phyloP scores from a whole-genome alignment of 2,329 filamentous ascomycete species.

The Xylaria sp. region DNA sequence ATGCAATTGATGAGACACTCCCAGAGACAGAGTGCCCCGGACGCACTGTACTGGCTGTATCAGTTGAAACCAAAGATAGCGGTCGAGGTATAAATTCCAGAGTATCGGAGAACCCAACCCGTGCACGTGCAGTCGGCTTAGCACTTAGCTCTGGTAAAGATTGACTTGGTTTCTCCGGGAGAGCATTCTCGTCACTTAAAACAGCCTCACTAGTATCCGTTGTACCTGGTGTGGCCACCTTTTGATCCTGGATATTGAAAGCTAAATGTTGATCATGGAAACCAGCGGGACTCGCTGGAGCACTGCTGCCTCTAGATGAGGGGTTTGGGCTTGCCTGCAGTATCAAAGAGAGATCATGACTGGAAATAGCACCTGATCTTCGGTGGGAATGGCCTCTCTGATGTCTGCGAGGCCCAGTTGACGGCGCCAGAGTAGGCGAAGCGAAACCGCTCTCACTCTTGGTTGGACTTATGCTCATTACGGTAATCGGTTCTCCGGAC shows the following conservation, averaged over 20 bases:
- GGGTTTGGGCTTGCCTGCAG: slow-evolving; percentile 67
- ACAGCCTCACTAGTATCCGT: slow-evolving; percentile 33
- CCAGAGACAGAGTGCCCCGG: slow-evolving; percentile 79
- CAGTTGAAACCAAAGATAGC: slow-evolving; percentile 84
- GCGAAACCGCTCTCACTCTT: slow-evolving; percentile 69
- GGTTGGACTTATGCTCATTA: slow-evolving; percentile 76
- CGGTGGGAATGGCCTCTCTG: slow-evolving; percentile 81
- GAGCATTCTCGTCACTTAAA: slow-evolving; percentile 46
- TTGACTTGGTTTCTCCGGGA: slow-evolving; percentile 41
- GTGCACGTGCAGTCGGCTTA: slow-evolving; percentile 61
- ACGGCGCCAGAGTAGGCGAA: slow-evolving; percentile 65
- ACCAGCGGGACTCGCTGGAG: slow-evolving; percentile 69
- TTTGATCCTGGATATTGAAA: slow-evolving; percentile 32
- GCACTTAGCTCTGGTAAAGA: slow-evolving; percentile 42
- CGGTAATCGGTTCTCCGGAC: slow-evolving; percentile 66
- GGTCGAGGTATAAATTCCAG: slow-evolving; percentile 86
- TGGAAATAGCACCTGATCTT: slow-evolving; percentile 84
- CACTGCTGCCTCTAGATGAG: slow-evolving; percentile 67
- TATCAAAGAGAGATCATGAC: slow-evolving; percentile 80
- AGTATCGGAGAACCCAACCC: slow-evolving; percentile 86
- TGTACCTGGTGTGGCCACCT: slow-evolving; percentile 32
- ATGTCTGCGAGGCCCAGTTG: slow-evolving; percentile 57
- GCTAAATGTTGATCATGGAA: slow-evolving; percentile 53
- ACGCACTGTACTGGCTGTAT: slow-evolving; percentile 80
- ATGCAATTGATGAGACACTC: slow-evolving; percentile 82